phyloP scores from a whole-genome alignment of 345 rosid genomes.

The Cardiospermum halicacabum region DNA sequence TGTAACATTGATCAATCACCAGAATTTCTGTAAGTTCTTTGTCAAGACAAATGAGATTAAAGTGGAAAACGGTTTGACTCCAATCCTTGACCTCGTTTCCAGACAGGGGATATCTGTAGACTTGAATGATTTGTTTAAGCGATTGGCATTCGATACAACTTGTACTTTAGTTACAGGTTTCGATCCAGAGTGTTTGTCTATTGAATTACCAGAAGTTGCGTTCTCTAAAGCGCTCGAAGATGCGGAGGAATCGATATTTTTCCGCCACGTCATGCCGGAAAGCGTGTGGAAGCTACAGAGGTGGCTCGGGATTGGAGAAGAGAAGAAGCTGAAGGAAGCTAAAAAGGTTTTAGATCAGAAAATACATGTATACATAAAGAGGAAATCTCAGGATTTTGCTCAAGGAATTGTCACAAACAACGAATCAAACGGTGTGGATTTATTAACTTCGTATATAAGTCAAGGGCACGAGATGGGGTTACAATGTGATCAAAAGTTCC shows the following conservation, averaged over 20 bases:
- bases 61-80: slow-evolving; percentile 30
- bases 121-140: no score
- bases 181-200: slow-evolving; percentile 43
- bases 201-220: slow-evolving; percentile 26
- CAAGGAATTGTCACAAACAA: not conserved
- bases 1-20: slow-evolving; percentile 21
- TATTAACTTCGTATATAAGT: slow-evolving; percentile 26
- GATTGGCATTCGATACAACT: slow-evolving; percentile 43
- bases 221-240: slow-evolving; percentile 35
- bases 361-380: slow-evolving; percentile 17
- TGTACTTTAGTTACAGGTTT: slow-evolving; percentile 37
- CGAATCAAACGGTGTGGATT: slow-evolving; percentile 19
- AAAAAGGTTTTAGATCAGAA: no score
- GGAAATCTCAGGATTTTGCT: slow-evolving; percentile 15
- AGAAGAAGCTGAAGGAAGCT: slow-evolving; percentile 16
- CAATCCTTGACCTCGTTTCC: slow-evolving; percentile 26
- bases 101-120: no score
- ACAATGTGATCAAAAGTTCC: slow-evolving; percentile 18
- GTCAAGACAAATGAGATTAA: slow-evolving; percentile 18
- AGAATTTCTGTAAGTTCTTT: slow-evolving; percentile 21
- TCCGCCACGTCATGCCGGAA: slow-evolving; percentile 20
- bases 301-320: slow-evolving; percentile 29
- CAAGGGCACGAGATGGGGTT: slow-evolving; percentile 10
- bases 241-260: slow-evolving; percentile 28
- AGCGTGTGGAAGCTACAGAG: slow-evolving; percentile 32